These are phyloP conservation scores for Chrysanthemum makinoi DNA, from an alignment of 129 eudicot genomes.

Conservation along the genomic window DNA sequence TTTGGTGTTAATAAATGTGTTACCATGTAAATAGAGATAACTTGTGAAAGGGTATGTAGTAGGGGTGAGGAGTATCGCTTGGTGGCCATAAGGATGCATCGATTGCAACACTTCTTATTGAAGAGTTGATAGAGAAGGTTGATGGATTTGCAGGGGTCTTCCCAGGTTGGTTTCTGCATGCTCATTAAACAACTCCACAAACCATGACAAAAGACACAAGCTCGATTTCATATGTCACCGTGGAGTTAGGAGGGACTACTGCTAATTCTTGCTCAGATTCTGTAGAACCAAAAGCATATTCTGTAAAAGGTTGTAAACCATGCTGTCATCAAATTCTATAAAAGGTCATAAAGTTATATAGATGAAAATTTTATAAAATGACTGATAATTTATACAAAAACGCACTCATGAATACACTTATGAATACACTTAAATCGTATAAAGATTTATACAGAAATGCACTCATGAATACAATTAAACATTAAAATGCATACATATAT, in stretches of 20 bases:
- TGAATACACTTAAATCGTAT: no score
- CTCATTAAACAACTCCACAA: background rate
- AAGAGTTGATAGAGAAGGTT: background rate
- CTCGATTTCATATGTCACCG: constrained; percentile 70
- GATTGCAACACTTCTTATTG: background rate
- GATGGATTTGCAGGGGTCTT: background rate
- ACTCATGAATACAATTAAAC: no score
- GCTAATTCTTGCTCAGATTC: constrained; percentile 81
- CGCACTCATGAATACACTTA: no score
- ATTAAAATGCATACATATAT: no score
- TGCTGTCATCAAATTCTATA: no score
- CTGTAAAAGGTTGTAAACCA: constrained; percentile 18
- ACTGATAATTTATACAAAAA: no score
- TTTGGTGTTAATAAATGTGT: constrained; percentile 9
- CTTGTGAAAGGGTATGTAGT: constrained; percentile 88
- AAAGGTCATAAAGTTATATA: no score
- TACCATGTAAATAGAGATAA: constrained; percentile 45
- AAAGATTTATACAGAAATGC: no score
- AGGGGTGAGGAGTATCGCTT: constrained; percentile 66
- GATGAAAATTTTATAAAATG: no score
- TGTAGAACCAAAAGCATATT: constrained; percentile 75
- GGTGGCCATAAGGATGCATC: constrained; percentile 1
- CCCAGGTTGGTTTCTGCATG: background rate
- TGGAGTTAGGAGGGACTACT: constrained; percentile 74
- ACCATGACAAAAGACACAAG: constrained; percentile 86